phyloP scores from a whole-genome alignment of 2,329 filamentous ascomycete genomes.

The Beauveria sp. region DNA sequence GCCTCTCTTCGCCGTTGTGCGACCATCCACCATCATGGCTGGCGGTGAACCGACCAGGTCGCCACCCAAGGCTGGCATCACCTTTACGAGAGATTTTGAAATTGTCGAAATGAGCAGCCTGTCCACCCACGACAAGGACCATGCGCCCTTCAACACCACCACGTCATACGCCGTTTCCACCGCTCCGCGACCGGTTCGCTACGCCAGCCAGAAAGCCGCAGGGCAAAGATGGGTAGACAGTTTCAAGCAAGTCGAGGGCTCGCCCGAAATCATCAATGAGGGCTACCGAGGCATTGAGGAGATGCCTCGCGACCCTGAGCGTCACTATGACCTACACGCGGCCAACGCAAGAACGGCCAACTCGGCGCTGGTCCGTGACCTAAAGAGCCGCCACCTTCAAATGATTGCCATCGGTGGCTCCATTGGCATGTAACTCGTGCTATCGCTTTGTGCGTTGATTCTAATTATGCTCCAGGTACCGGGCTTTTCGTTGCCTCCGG shows the following conservation, averaged over 20 bases:
- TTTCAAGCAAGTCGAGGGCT: conserved; percentile 4
- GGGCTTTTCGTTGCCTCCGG: conserved; percentile 9
- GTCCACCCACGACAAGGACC: conserved; percentile 5
- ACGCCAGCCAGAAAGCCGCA: conserved; percentile 7
- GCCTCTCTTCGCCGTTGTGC: neutral
- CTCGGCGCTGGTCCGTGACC: conserved; percentile 9
- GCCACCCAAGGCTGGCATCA: conserved; percentile 9
- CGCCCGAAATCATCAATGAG: conserved; percentile 3
- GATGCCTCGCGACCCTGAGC: conserved; percentile 2
- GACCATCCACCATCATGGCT: neutral
- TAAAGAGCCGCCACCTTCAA: conserved; percentile 9
- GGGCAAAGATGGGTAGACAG: conserved; percentile 10
- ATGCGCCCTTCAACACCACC: neutral
- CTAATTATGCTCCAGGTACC: neutral
- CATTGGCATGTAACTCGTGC: neutral
- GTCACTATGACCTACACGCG: conserved; percentile 5
- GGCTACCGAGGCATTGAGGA: conserved; percentile 8
- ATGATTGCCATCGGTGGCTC: conserved; percentile 11
- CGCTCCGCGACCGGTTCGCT: conserved; percentile 5
- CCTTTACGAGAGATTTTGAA: conserved; percentile 9
- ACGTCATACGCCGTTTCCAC: conserved; percentile 6
- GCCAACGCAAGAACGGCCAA: conserved; percentile 9
- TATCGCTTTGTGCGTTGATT: neutral
- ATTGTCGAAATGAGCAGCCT: conserved; percentile 10
- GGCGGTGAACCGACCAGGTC: neutral